phyloP scores from a whole-genome alignment of 352 stramenopile genomes.

The Phytophthora brassicae region DNA sequence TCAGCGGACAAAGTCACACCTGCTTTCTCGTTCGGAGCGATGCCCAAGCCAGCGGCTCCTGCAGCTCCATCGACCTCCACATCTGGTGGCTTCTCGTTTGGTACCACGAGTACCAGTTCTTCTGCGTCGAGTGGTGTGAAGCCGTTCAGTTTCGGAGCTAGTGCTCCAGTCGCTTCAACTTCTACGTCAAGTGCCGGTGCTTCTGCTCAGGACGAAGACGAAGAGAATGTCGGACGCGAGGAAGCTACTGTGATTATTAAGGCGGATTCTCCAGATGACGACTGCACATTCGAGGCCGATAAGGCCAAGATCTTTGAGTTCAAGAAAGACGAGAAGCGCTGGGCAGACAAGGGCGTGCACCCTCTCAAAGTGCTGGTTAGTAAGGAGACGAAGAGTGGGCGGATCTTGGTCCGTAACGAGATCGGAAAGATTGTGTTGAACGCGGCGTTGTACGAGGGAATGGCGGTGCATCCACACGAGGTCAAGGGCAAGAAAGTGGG shows the following conservation, averaged over 20 bases:
- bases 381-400: slow-evolving; percentile 67
- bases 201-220: slow-evolving; percentile 54
- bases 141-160: slow-evolving; percentile 36
- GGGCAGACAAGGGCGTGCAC: slow-evolving; percentile 84
- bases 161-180: slow-evolving; percentile 15
- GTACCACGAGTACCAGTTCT: slow-evolving; percentile 21
- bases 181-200: slow-evolving; percentile 18
- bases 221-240: slow-evolving; percentile 82
- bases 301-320: slow-evolving; percentile 86
- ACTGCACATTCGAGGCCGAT: slow-evolving; percentile 72
- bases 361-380: slow-evolving; percentile 79
- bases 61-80: slow-evolving; percentile 20
- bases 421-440: slow-evolving; percentile 90
- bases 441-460: slow-evolving; percentile 76
- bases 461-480: slow-evolving; percentile 62
- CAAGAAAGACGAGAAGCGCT: slow-evolving; percentile 87
- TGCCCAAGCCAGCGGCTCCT: slow-evolving; percentile 25
- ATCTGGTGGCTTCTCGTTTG: slow-evolving; percentile 50
- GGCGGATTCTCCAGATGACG: slow-evolving; percentile 75
- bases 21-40: slow-evolving; percentile 50
- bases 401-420: slow-evolving; percentile 80
- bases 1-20: slow-evolving; percentile 35
- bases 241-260: slow-evolving; percentile 88
- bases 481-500: slow-evolving; percentile 80
- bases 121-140: slow-evolving; percentile 17